Evolutionary conservation across 495 filamentous ascomycete species (phyloP).

Genomic region (Acidomyces sp.): DNA sequence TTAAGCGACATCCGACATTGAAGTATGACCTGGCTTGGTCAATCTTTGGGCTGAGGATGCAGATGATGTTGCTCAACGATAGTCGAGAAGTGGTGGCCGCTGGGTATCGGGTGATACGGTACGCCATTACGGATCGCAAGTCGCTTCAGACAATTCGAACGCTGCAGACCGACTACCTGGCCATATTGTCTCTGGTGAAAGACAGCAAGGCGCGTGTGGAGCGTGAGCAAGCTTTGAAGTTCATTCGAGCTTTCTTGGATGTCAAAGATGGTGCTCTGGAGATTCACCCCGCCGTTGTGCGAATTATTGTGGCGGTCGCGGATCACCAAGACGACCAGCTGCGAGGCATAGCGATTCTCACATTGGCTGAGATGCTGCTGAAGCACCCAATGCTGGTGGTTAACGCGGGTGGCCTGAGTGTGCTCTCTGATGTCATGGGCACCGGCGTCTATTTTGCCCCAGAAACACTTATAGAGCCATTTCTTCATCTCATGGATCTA

Average conservation of each 20-base stretch:
- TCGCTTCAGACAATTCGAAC: constrained; percentile 79
- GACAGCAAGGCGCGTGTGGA: constrained; percentile 92
- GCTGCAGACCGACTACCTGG: constrained; percentile 81
- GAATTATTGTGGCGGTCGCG: constrained; percentile 78
- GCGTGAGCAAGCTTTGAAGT: constrained; percentile 91
- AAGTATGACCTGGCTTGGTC: constrained; percentile 96
- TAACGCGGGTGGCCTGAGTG: constrained; percentile 64
- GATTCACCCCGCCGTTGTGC: constrained; percentile 70
- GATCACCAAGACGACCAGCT: constrained; percentile 81
- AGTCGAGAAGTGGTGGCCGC: constrained; percentile 92
- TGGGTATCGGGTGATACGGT: constrained; percentile 82
- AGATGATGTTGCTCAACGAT: constrained; percentile 87
- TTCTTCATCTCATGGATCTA: constrained; percentile 77
- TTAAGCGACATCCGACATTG: constrained; percentile 80
- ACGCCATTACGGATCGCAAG: constrained; percentile 81
- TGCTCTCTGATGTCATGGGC: constrained; percentile 70
- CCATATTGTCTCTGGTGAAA: constrained; percentile 82
- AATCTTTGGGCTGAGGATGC: constrained; percentile 81
- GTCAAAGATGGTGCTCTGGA: constrained; percentile 86
- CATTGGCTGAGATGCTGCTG: constrained; percentile 78
- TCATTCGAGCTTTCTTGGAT: constrained; percentile 88
- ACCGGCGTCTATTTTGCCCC: constrained; percentile 87
- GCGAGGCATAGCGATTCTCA: constrained; percentile 79
- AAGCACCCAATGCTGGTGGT: constrained; percentile 68
- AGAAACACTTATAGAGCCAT: constrained; percentile 68